Evolutionary conservation across 1,139 yeast genomes (phyloP).

Genomic region (Taphrina populina): DNA sequence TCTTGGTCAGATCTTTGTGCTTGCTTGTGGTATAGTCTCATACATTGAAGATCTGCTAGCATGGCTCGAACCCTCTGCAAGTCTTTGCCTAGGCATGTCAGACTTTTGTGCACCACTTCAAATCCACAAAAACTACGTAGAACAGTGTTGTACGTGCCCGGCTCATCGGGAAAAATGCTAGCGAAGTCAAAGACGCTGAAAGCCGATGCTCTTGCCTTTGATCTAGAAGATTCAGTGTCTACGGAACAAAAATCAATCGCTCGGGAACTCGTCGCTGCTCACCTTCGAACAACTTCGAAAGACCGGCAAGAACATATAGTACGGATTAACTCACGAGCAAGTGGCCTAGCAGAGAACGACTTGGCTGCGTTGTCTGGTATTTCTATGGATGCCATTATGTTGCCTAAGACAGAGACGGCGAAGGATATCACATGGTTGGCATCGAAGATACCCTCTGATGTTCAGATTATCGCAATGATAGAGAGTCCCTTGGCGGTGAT

Average conservation of each 20-base stretch:
- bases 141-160: slow-evolving; percentile 26
- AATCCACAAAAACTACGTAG: slow-evolving; percentile 4
- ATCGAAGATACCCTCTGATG: neutral
- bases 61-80: no score
- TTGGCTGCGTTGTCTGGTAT: slow-evolving; percentile 3
- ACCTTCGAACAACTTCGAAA: neutral
- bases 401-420: slow-evolving; percentile 26
- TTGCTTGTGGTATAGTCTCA: no score
- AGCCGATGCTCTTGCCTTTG: slow-evolving; percentile 23
- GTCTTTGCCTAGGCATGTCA: neutral
- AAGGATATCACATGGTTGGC: slow-evolving; percentile 28
- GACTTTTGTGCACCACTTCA: neutral
- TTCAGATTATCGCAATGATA: slow-evolving; percentile 35
- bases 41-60: no score
- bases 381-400: slow-evolving; percentile 22
- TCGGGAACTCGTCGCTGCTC: slow-evolving; percentile 5
- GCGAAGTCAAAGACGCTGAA: slow-evolving; percentile 16
- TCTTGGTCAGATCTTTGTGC: no score
- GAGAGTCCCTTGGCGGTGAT: slow-evolving; percentile 19
- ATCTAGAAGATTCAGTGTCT: slow-evolving; percentile 25
- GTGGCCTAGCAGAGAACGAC: slow-evolving; percentile 25
- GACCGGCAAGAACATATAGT: slow-evolving; percentile 25
- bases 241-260: slow-evolving; percentile 6
- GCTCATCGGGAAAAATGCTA: slow-evolving; percentile 31
- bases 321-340: slow-evolving; percentile 8